Base-by-base conservation (phyloP, 495 filamentous ascomycete genomes). In the Letharia columbiana region DNA sequence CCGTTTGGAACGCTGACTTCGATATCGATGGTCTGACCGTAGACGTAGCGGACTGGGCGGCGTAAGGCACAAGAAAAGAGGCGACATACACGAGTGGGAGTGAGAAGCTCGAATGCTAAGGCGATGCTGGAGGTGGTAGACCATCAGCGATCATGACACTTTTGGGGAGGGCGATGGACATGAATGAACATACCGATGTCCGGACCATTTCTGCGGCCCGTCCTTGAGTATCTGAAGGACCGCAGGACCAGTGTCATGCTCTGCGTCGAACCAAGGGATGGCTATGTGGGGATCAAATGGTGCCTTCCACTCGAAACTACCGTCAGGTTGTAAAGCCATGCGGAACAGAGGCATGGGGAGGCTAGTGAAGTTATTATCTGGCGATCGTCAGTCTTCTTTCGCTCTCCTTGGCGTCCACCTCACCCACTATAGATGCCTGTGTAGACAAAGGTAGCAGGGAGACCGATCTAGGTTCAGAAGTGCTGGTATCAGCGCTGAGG, bases 171-270 rank as follows among this genome's bases (percentile, higher is more conserved):
- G 45, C 31, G 42, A 35, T 8, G 45, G 18, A 4, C 13, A 11
- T 39, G 37, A 42, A 62, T 42, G 57, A 54, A 61, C 66, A 57
- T 76, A 89, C 87, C 89, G 85, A 73, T 92, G 88, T 31, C 87
- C 87, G 66, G 82, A 81, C 94, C 94, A 98, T 74, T 89, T 91
- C 71, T 81, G 81, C 2, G 87, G 81, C 4, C 94, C 94, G 71
- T 97, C 92, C 75, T 96, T 98, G 81, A 98, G 89, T 67, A 98
- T 87, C 76, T 98, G 94, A 20, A 96, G 81, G 20, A 98, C 85
- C 0, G 94, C 89, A n/a, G 94, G 91, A 4, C 94, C 94, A 9
- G 97, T 88, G 68, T 98, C 94, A 72, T 98, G 94, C 74, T 98
- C 94, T 15, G 92, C 92, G 70, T 98, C 94, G 20, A 98, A 82